Evolutionary conservation across 257 asterid species (phyloP).

Genomic region (Jaltomata sinuosa): DNA sequence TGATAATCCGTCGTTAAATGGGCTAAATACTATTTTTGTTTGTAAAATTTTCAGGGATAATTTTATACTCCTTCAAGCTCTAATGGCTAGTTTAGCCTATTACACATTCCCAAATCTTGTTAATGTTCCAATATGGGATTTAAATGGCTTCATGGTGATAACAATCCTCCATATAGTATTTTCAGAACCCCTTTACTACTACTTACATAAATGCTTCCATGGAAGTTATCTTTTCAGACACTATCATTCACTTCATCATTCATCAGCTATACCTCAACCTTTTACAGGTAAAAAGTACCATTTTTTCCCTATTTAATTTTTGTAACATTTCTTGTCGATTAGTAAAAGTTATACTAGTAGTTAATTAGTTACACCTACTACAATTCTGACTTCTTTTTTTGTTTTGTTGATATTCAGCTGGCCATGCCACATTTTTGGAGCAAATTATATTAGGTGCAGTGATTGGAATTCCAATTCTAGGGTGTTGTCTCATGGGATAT

Average conservation of each 20-base stretch:
- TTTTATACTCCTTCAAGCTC: conserved; percentile 66
- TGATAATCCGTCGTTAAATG: too few species aligned
- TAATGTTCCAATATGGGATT: conserved; percentile 43
- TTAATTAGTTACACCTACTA: background rate
- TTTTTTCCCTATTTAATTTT: too few species aligned
- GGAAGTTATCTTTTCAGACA: conserved; percentile 40
- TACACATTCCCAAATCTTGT: conserved; percentile 28
- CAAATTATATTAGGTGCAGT: conserved; percentile 49
- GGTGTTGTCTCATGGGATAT: conserved; percentile 43
- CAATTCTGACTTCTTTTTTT: background rate
- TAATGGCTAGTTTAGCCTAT: conserved; percentile 34
- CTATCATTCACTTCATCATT: conserved; percentile 78
- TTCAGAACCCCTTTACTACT: conserved; percentile 78
- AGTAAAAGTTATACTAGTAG: background rate
- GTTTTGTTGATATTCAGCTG: conserved; percentile 42
- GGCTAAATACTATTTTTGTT: too few species aligned
- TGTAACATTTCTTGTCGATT: too few species aligned
- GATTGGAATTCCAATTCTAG: conserved; percentile 59
- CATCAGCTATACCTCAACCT: conserved; percentile 71
- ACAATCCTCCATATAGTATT: conserved; percentile 39
- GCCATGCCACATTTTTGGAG: conserved; percentile 65
- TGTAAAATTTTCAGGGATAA: conserved; percentile 58
- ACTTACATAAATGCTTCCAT: conserved; percentile 59
- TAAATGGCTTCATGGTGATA: conserved; percentile 39
- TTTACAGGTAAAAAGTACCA: conserved; percentile 83